These are phyloP conservation scores for Starmerella davenportii DNA, from an alignment of 805 yeast genomes.

Conservation along the genomic window DNA sequence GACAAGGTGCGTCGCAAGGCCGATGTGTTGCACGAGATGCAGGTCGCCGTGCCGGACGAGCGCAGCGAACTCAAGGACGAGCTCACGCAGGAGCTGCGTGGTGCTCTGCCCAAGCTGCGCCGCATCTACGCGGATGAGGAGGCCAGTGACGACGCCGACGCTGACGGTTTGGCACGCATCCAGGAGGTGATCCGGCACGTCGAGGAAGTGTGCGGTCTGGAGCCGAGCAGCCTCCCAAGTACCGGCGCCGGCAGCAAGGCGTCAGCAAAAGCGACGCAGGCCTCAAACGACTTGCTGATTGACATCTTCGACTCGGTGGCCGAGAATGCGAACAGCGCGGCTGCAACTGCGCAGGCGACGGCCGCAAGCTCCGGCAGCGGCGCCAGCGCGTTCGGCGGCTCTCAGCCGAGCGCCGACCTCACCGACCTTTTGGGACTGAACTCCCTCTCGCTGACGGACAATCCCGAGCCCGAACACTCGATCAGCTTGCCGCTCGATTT, in stretches of 20 bases:
- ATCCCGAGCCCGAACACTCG: not conserved
- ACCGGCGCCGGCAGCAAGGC: not conserved
- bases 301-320: conserved; percentile 50
- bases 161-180: conserved; percentile 43
- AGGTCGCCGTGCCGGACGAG: not conserved
- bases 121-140: conserved; percentile 68
- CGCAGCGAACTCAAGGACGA: not conserved
- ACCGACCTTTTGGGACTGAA: conserved; percentile 21
- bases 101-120: conserved; percentile 68
- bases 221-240: conserved; percentile 26
- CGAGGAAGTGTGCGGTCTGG: conserved; percentile 44
- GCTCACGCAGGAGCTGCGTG: conserved; percentile 25
- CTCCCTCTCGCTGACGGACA: not conserved
- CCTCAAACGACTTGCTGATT: conserved; percentile 37
- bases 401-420: not conserved
- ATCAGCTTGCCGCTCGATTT: not conserved
- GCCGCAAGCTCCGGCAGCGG: not conserved
- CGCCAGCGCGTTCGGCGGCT: not conserved
- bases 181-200: conserved; percentile 58
- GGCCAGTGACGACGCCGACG: conserved; percentile 36
- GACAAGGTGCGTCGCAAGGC: conserved; percentile 71
- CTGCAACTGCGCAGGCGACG: not conserved
- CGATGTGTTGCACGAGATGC: conserved; percentile 74
- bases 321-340: conserved; percentile 3
- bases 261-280: conserved; percentile 13